Percentiles rank a stretch among this genome's conserved stretches.
Conservation (phyloP, 176 grass and related monocot species). For the Ananas comosus region DNA sequence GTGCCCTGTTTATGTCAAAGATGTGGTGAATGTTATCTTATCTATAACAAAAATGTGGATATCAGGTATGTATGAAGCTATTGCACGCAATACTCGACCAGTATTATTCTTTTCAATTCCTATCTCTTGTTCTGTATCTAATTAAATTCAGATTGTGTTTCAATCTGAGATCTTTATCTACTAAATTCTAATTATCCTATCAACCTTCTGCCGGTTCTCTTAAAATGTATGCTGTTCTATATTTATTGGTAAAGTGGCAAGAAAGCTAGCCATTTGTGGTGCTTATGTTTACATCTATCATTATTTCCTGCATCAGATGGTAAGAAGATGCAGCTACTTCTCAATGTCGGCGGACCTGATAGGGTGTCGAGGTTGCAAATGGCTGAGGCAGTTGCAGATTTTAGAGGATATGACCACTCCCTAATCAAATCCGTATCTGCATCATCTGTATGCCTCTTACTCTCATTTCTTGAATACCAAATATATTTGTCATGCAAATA, state of each 20-base stretch:
- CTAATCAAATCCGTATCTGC: slow-evolving; percentile 74
- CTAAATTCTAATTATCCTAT: too few species aligned
- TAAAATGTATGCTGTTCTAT: too few species aligned
- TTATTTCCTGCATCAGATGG: slow-evolving; percentile 21
- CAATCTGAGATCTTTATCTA: too few species aligned
- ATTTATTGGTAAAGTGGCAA: not conserved
- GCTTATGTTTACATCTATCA: not conserved
- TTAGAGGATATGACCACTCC: slow-evolving; percentile 55
- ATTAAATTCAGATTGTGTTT: too few species aligned
- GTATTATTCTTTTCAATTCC: not conserved
- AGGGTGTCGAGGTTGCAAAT: slow-evolving; percentile 90
- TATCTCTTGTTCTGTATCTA: not conserved
- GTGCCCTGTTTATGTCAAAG: slow-evolving; percentile 85
- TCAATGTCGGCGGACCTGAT: slow-evolving; percentile 77
- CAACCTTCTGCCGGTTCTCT: too few species aligned
- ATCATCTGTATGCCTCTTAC: slow-evolving; percentile 39
- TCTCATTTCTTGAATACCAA: not conserved
- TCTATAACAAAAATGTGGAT: slow-evolving; percentile 52
- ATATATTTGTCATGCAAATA: not conserved
- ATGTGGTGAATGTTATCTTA: slow-evolving; percentile 64
- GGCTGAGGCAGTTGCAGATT: slow-evolving; percentile 66
- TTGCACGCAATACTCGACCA: not conserved
- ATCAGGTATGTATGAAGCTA: slow-evolving; percentile 54
- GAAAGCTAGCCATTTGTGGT: too few species aligned
- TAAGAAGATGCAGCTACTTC: slow-evolving; percentile 44